Evolutionary conservation across 495 filamentous ascomycete genomes (phyloP).

Genomic region (Parachaetomium inaequale): DNA sequence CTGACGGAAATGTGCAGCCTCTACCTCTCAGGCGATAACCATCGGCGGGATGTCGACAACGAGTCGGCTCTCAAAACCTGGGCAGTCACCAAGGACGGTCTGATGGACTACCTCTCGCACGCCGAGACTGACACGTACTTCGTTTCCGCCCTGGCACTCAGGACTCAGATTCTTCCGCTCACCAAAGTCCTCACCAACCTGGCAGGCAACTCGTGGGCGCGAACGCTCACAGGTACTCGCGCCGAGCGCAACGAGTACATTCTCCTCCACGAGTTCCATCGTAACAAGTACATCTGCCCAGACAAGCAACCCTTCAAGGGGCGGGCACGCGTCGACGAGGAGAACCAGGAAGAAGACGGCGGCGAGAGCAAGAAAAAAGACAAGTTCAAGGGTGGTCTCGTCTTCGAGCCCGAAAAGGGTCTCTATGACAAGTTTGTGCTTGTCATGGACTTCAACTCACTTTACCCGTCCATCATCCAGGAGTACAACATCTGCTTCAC

Average conservation of each 20-base stretch:
- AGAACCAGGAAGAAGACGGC: constrained; percentile 57
- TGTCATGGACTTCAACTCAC: constrained; percentile 99
- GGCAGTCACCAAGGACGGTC: constrained; percentile 76
- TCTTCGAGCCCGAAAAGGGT: constrained; percentile 96
- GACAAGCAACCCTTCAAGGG: constrained; percentile 78
- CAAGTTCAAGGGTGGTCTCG: constrained; percentile 96
- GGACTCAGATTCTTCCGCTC: constrained; percentile 85
- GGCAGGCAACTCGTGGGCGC: constrained; percentile 96
- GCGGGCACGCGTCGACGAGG: constrained; percentile 62
- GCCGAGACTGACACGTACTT: constrained; percentile 95
- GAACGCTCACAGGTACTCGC: constrained; percentile 89
- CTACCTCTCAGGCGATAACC: constrained; percentile 65
- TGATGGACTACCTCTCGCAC: constrained; percentile 89
- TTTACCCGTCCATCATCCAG: constrained; percentile 98
- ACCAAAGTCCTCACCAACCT: constrained; percentile 95
- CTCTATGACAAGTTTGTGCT: constrained; percentile 95
- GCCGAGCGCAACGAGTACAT: constrained; percentile 99
- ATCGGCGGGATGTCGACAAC: constrained; percentile 77
- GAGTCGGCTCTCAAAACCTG: constrained; percentile 83
- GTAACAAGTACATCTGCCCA: constrained; percentile 95
- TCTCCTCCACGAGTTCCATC: constrained; percentile 91
- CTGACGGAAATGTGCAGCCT: constrained; percentile 94
- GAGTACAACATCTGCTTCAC: constrained; percentile 99
- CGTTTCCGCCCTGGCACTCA: constrained; percentile 81
- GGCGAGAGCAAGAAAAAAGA: constrained; percentile 88